A percentile compares a stretch with the other conserved stretches of the same genome.
These are phyloP conservation scores for Podospora fimiseda DNA, from an alignment of 495 filamentous ascomycete species.

Conservation along the genomic window DNA sequence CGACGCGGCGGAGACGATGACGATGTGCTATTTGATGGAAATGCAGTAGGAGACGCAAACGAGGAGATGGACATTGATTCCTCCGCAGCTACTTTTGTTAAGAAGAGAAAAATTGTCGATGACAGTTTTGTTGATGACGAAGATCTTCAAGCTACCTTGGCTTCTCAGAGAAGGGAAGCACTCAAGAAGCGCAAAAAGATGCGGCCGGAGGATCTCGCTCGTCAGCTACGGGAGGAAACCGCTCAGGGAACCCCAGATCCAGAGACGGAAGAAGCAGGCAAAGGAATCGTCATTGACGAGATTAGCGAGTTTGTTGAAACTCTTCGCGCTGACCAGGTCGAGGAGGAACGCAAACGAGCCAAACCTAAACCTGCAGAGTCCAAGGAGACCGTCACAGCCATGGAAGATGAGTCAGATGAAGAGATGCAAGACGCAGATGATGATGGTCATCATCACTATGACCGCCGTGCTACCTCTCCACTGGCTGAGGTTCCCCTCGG, in stretches of 20 bases:
- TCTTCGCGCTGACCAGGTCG: constrained; percentile 59
- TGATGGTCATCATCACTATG: constrained; percentile 38
- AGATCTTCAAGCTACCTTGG: constrained; percentile 79
- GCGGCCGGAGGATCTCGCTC: constrained; percentile 78
- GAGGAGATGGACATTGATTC: constrained; percentile 76
- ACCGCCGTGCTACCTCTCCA: constrained; percentile 32
- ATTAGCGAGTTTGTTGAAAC: constrained; percentile 91
- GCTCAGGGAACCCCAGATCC: constrained; percentile 17
- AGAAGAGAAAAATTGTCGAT: constrained; percentile 61
- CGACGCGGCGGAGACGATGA: constrained; percentile 66
- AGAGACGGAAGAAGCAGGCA: constrained; percentile 45
- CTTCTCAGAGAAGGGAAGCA: constrained; percentile 69
- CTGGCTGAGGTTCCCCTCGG: constrained; percentile 47
- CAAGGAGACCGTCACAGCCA: constrained; percentile 36
- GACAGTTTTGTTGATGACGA: constrained; percentile 83
- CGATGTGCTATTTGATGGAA: constrained; percentile 57
- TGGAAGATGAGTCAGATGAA: constrained; percentile 45
- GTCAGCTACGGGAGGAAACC: constrained; percentile 70
- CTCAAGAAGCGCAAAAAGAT: constrained; percentile 85
- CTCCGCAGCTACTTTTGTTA: constrained; percentile 33
- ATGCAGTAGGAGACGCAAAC: constrained; percentile 35
- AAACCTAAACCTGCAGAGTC: constrained; percentile 34
- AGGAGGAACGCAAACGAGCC: constrained; percentile 48
- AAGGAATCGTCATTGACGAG: constrained; percentile 84
- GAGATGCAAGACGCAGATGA: constrained; percentile 51